Evolutionary conservation across 805 yeast species (phyloP).

Genomic region (Zygotorulaspora chibaensis): DNA sequence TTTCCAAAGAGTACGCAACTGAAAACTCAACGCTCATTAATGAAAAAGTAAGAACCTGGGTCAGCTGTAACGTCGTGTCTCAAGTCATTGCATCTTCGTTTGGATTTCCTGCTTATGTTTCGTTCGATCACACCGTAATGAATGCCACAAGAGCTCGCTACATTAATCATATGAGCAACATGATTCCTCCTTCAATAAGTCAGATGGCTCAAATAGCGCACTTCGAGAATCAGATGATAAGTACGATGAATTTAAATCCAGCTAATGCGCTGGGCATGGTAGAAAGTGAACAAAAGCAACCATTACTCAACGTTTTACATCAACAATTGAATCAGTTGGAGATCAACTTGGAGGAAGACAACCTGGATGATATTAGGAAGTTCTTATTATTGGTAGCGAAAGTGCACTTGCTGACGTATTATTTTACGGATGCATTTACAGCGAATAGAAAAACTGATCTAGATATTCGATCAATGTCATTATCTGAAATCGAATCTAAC

Average conservation of each 20-base stretch:
- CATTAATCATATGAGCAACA: slow-evolving; percentile 23
- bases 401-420: slow-evolving; percentile 77
- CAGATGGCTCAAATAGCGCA: slow-evolving; percentile 80
- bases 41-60: slow-evolving; percentile 89
- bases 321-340: slow-evolving; percentile 77
- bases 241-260: slow-evolving; percentile 67
- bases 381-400: slow-evolving; percentile 69
- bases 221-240: slow-evolving; percentile 81
- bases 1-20: slow-evolving; percentile 48
- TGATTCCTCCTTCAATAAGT: slow-evolving; percentile 55
- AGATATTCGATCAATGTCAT: slow-evolving; percentile 10
- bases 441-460: slow-evolving; percentile 6
- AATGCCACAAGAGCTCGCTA: slow-evolving; percentile 39
- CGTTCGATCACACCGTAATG: slow-evolving; percentile 68
- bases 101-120: slow-evolving; percentile 92
- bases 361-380: slow-evolving; percentile 63
- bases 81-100: slow-evolving; percentile 88
- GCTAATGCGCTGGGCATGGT: slow-evolving; percentile 62
- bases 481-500: slow-evolving; percentile 26
- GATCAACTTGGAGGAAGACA: slow-evolving; percentile 39
- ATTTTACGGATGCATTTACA: slow-evolving; percentile 54
- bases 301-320: slow-evolving; percentile 65
- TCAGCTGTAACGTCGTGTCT: slow-evolving; percentile 84
- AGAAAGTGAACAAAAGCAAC: slow-evolving; percentile 65
- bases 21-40: slow-evolving; percentile 43